These are phyloP conservation scores for Ustilago hordei DNA, from an alignment of 1,284 basidiomycete genomes.

Conservation along the genomic window DNA sequence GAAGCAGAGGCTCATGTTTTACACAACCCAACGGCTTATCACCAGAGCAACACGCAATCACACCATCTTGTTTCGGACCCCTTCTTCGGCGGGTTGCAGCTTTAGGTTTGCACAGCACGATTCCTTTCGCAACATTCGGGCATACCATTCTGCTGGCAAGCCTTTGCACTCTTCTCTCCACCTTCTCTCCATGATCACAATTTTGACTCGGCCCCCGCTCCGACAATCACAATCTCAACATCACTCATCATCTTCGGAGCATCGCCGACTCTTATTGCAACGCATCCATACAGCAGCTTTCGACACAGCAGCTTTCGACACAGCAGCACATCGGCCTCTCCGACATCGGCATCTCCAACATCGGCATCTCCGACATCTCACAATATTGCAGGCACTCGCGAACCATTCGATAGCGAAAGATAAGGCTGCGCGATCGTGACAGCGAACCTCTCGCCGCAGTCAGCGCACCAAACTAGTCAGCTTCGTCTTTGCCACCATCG, in stretches of 20 bases:
- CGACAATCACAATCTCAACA: background rate
- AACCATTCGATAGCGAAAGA: background rate
- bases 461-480: background rate
- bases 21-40: background rate
- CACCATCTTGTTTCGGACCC: background rate
- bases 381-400: too few relatives aligned
- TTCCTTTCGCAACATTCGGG: conserved; percentile 19
- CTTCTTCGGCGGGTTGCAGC: conserved; percentile 1
- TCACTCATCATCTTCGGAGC: background rate
- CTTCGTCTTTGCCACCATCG: background rate
- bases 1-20: background rate
- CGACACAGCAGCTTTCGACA: background rate
- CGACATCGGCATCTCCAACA: background rate
- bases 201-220: background rate
- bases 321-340: background rate
- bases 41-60: conserved; percentile 3
- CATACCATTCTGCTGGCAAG: background rate
- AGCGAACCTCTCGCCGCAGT: background rate
- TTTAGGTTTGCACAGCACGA: conserved; percentile 2
- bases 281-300: background rate
- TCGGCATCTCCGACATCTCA: background rate
- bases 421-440: background rate
- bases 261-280: background rate
- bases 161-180: background rate
- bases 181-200: background rate